A percentile compares a stretch with the other conserved stretches of the same genome.
Evolutionary conservation across 345 rosid species (phyloP).

Genomic region (Eutrema japonicum): DNA sequence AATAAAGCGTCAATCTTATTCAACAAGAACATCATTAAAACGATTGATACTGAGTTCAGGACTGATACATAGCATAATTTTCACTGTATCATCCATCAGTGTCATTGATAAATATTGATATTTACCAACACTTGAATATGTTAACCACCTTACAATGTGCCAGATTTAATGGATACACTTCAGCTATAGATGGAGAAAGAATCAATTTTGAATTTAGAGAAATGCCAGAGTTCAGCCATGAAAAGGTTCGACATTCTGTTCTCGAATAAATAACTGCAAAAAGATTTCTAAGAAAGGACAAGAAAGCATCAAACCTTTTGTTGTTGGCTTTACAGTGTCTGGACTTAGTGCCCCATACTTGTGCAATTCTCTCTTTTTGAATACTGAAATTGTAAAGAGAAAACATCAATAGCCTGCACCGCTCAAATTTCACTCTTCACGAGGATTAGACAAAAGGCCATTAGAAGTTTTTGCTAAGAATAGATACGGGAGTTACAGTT

Average conservation of each 20-base stretch:
- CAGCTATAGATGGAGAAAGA: background rate
- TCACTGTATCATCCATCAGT: background rate
- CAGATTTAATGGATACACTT: background rate
- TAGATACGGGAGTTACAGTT: background rate
- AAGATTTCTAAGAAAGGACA: constrained; percentile 1
- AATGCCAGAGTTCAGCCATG: constrained; percentile 4
- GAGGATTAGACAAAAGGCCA: background rate
- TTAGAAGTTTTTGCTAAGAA: background rate
- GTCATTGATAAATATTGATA: background rate
- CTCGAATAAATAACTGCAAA: background rate
- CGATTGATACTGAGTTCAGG: background rate
- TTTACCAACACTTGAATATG: background rate
- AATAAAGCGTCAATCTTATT: background rate
- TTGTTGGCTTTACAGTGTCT: constrained; percentile 41
- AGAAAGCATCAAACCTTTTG: constrained; percentile 48
- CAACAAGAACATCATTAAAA: background rate
- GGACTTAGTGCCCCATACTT: constrained; percentile 55
- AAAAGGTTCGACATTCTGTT: background rate
- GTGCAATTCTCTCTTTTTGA: constrained; percentile 67
- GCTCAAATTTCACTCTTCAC: background rate
- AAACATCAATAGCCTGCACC: constrained; percentile 30
- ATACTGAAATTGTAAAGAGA: constrained; percentile 50
- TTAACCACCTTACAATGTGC: background rate
- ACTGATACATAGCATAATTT: background rate
- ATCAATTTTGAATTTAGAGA: background rate